phyloP scores from a whole-genome alignment of 495 filamentous ascomycete species.

The Hypoxylon fragiforme region DNA sequence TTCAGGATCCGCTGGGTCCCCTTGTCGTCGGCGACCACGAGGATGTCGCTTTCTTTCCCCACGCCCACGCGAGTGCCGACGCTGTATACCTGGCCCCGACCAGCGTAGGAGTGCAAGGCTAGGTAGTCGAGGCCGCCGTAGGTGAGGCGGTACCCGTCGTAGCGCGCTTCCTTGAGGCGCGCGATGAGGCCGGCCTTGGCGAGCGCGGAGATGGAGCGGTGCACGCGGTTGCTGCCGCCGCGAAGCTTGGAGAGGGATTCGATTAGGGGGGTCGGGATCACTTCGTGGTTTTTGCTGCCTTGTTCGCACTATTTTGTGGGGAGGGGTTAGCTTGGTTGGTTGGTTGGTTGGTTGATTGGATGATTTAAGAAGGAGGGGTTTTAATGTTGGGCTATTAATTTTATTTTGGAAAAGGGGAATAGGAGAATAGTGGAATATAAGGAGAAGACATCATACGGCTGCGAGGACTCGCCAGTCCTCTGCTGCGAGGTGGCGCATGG shows the following conservation, averaged over 20 bases:
- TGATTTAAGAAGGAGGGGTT: too few relatives aligned
- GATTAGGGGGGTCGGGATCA: conserved; percentile 90
- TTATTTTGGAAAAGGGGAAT: conserved; percentile 32
- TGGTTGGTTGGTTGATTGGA: too few relatives aligned
- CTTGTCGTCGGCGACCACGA: conserved; percentile 76
- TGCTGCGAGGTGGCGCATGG: conserved; percentile 83
- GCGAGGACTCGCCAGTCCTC: conserved; percentile 97
- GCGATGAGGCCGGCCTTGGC: conserved; percentile 93
- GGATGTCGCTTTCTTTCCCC: conserved; percentile 96
- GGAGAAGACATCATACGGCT: conserved; percentile 75
- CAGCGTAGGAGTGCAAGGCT: conserved; percentile 84
- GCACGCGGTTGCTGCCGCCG: conserved; percentile 76
- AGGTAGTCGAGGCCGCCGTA: conserved; percentile 98
- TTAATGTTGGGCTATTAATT: conserved; percentile 7
- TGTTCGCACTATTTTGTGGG: conserved; percentile 70
- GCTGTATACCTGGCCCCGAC: conserved; percentile 76
- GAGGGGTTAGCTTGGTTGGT: too few relatives aligned
- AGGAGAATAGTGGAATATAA: too few relatives aligned
- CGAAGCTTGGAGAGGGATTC: conserved; percentile 78
- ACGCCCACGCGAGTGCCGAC: conserved; percentile 95
- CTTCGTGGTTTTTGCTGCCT: conserved; percentile 94
- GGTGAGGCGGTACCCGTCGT: conserved; percentile 96
- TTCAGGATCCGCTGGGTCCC: conserved; percentile 76
- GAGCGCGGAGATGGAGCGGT: conserved; percentile 81
- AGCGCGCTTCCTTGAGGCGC: conserved; percentile 91